These are phyloP conservation scores for Pascua sp. DNA, from an alignment of 1,284 basidiomycete genomes.

Conservation along the genomic window DNA sequence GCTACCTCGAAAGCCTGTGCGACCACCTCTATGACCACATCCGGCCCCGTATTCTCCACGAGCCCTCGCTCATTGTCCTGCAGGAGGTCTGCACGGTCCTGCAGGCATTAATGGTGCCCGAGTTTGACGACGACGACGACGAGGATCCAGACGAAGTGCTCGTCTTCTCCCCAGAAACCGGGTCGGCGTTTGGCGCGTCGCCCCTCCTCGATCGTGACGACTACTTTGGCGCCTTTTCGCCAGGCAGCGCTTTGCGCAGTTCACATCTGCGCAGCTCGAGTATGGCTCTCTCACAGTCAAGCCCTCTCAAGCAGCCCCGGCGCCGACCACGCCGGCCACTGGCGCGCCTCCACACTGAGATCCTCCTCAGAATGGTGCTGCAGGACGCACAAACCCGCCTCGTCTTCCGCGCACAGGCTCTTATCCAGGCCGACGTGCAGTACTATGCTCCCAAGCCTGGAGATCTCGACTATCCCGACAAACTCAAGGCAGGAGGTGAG, in stretches of 20 bases:
- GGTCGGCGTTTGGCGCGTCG: constrained; percentile 6
- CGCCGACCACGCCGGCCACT: constrained; percentile 42
- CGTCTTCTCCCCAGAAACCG: constrained; percentile 23
- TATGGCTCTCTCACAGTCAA: constrained; percentile 1
- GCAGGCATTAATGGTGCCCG: constrained; percentile 87
- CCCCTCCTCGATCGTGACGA: constrained; percentile 14
- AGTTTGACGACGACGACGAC: constrained; percentile 46
- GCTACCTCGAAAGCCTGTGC: constrained; percentile 81
- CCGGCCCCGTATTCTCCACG: constrained; percentile 86
- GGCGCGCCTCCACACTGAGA: constrained; percentile 62
- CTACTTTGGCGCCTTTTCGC: constrained; percentile 29
- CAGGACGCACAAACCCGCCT: constrained; percentile 90
- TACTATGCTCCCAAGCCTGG: constrained; percentile 67
- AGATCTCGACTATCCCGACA: constrained; percentile 80
- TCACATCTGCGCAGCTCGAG: constrained; percentile 10
- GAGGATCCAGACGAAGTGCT: constrained; percentile 23
- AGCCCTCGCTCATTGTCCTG: constrained; percentile 74
- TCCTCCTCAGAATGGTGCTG: constrained; percentile 77
- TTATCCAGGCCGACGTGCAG: constrained; percentile 80
- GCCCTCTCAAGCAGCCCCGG: background rate
- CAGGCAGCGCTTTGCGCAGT: constrained; percentile 28
- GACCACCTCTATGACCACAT: constrained; percentile 91
- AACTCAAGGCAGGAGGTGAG: constrained; percentile 40
- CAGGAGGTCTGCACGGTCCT: constrained; percentile 91
- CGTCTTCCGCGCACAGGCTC: constrained; percentile 87